phyloP scores from a whole-genome alignment of 2,329 filamentous ascomycete species.

The Phyllosticta capitalensis region DNA sequence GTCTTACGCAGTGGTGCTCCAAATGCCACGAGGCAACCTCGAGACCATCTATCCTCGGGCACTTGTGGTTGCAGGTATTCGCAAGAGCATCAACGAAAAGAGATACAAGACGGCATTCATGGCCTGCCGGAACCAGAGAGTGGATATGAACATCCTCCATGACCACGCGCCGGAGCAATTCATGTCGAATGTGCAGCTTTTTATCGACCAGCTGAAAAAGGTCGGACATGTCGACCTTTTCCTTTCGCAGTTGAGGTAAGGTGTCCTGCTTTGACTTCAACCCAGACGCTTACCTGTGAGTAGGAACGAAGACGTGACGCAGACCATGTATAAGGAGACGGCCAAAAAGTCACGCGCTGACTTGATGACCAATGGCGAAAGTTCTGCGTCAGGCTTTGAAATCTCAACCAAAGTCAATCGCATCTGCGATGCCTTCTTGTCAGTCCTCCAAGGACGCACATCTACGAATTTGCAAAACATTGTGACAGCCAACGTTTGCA shows the following conservation, averaged over 20 bases:
- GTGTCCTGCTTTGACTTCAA: background rate
- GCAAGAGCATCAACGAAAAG: slow-evolving; percentile 66
- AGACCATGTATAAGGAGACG: slow-evolving; percentile 90
- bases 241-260: slow-evolving; percentile 70
- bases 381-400: slow-evolving; percentile 14
- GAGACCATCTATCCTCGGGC: slow-evolving; percentile 92
- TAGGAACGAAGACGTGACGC: slow-evolving; percentile 79
- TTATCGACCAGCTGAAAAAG: slow-evolving; percentile 77
- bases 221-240: slow-evolving; percentile 82
- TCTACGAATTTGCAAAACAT: slow-evolving; percentile 72
- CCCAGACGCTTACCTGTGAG: background rate
- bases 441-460: slow-evolving; percentile 53
- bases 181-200: slow-evolving; percentile 61
- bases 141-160: slow-evolving; percentile 96
- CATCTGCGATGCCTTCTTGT: slow-evolving; percentile 77
- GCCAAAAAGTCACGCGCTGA: slow-evolving; percentile 38
- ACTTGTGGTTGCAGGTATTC: slow-evolving; percentile 83
- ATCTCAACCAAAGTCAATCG: slow-evolving; percentile 63
- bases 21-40: slow-evolving; percentile 92
- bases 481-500: slow-evolving; percentile 91
- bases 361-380: slow-evolving; percentile 17
- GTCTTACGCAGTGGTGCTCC: slow-evolving; percentile 73
- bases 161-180: slow-evolving; percentile 88
- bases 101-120: slow-evolving; percentile 79
- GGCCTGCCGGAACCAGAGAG: slow-evolving; percentile 82